Base-by-base conservation (phyloP, 305 asterid genomes). In the Fraxinus sp. region DNA sequence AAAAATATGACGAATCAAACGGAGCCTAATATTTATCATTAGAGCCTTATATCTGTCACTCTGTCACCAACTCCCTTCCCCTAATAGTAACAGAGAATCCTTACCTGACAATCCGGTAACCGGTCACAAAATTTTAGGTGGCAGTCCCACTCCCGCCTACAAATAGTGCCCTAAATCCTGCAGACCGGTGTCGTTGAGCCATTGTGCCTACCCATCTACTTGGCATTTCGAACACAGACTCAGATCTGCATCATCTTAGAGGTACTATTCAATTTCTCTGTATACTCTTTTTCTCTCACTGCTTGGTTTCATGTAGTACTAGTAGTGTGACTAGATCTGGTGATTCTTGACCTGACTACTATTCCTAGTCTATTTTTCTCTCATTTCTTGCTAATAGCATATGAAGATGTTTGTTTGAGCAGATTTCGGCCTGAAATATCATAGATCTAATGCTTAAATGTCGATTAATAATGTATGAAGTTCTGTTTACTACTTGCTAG, bases 201-300 rank as follows among this genome's bases (percentile, higher is more conserved):
- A 71, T 36, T 36, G 41, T 36, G 11, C 18, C 20, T 30, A n/a
- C 9, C 1, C 10, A 22, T 13, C 13, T 9, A 3, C 24, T 22
- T 20, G 32, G 49, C 71, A n/a, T 62, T 4, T 6, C 39, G 16
- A 32, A 26, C 20, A n/a, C 85, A 59, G 81, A 14, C 86, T 79
- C 82, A 82, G 88, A 85, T 82, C 88, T 66, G 84, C 30, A 30
- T 70, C 37, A 70, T 8, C 73, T 24, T 10, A 24, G 35, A 70
- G 75, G 75, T 70, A 70, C 39, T 30, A 22, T 24, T 14, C 73
- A 22, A 22, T 28, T 64, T 6, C 16, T 26, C 18, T 64, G 35
- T 64, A 24, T 7, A 46, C 64, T 22, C 18, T 39, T 20, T 64
- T 20, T 64, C 2, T 13, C 37, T 30, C 9, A 41, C 46, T 59